Evolutionary conservation across 2,329 filamentous ascomycete species (phyloP), one percentile per base, ranked within the genome.

Genomic region (Xylaria sp.): DNA sequence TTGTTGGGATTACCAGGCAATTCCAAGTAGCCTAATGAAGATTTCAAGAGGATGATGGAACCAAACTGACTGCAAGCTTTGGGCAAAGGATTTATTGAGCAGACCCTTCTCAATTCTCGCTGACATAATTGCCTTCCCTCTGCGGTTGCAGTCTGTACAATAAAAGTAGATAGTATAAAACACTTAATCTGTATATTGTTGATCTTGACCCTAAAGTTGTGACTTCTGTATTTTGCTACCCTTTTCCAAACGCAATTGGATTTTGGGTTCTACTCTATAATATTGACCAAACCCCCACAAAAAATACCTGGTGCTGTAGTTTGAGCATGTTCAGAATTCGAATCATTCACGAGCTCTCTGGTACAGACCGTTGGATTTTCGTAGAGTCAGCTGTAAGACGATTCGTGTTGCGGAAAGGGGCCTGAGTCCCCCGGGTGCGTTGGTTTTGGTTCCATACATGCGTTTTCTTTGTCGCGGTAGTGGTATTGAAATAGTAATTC

Each of bases 101-200:
- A 11, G 17, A 13, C 44, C n/a, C 38, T 23, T 23, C 40, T 15
- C 6, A 61, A 11, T 51, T 46, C 51, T 33, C 26, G 40, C 17
- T 42, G 17, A 56, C 23, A 59, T 51, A 17, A 23, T 44, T 13
- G 38, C 31, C 23, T 33, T 54, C 5, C 28, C n/a, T 28, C 63
- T 33, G 38, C 28, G 17, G n/a, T 46, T 26, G 15, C 42, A 56
- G 31, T 46, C 60, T 65, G 62, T 65, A 60, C 42, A 66, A 66
- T 28, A 54, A 68, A 23, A 66, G 59, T 70, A 70, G 68, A 70
- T 70, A 70, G 68, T 53, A 63, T 59, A 63, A 70, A 65, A 68
- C 42, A 57, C 46, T 23, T 66, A 70, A 67, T 69, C 64, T 36
- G 13, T 33, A 49, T 56, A 51, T 65, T 10, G 17, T 46, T 4